Percentiles rank a stretch among this genome's conserved stretches.
phyloP scores from a whole-genome alignment of 495 filamentous ascomycete genomes.

The Aspergillus leporis region DNA sequence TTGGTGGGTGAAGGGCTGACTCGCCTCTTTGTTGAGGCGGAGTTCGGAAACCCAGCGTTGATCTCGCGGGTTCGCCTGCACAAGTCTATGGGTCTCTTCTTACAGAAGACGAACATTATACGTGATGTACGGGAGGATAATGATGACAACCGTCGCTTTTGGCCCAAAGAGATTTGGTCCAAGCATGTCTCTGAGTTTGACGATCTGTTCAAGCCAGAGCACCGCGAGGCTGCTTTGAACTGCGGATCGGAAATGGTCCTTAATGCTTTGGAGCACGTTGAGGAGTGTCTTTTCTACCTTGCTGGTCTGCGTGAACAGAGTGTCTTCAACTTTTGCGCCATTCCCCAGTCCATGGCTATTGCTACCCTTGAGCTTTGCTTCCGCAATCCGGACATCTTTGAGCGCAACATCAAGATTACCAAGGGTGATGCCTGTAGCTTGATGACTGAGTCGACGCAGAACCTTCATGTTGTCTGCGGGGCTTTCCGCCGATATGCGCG shows the following conservation, averaged over 20 bases:
- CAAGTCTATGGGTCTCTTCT: constrained; percentile 94
- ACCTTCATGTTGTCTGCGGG: constrained; percentile 74
- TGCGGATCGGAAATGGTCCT: constrained; percentile 95
- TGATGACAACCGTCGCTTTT: constrained; percentile 84
- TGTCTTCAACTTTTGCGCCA: constrained; percentile 99
- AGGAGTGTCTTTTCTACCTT: constrained; percentile 96
- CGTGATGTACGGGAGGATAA: constrained; percentile 90
- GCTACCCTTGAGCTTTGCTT: constrained; percentile 89
- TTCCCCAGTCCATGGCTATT: constrained; percentile 98
- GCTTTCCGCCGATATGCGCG: constrained; percentile 75
- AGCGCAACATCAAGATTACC: constrained; percentile 91
- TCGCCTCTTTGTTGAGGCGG: constrained; percentile 83
- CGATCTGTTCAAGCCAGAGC: constrained; percentile 81
- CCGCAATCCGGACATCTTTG: constrained; percentile 85
- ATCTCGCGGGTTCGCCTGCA: constrained; percentile 75
- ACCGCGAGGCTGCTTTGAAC: constrained; percentile 77
- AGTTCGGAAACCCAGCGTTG: constrained; percentile 83
- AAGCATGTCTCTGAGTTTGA: constrained; percentile 89
- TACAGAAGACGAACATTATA: constrained; percentile 99
- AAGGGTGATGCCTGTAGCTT: constrained; percentile 90
- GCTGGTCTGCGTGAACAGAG: constrained; percentile 94
- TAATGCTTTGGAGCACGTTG: constrained; percentile 80
- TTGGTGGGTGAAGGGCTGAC: constrained; percentile 93
- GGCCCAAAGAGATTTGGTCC: constrained; percentile 93
- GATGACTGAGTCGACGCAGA: constrained; percentile 91